A percentile compares a stretch with the other conserved stretches of the same genome.
These are phyloP conservation scores for Nicotiana otophora DNA, from an alignment of 257 asterid genomes.

Conservation along the genomic window DNA sequence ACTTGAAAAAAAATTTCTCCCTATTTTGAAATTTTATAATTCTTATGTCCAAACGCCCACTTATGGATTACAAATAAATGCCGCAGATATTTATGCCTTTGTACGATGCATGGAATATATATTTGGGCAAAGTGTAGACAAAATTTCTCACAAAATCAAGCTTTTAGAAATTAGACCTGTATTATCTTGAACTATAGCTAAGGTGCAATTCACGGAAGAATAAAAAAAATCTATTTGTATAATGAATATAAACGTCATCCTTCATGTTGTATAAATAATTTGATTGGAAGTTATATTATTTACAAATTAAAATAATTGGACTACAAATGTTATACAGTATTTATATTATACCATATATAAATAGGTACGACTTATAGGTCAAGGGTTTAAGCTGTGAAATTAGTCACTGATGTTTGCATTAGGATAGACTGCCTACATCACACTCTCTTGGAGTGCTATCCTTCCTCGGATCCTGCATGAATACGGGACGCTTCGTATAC, in stretches of 20 bases:
- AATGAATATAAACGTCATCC: background rate
- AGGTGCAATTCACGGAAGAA: conserved; percentile 2
- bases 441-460: no score
- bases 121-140: background rate
- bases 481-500: no score
- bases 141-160: conserved; percentile 12
- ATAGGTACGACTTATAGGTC: no score
- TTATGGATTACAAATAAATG: background rate
- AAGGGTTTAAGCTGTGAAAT: no score
- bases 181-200: background rate
- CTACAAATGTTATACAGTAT: background rate
- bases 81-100: background rate
- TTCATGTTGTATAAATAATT: background rate
- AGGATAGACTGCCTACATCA: no score
- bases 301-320: background rate
- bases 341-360: background rate
- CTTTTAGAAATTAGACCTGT: background rate
- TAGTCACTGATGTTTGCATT: no score
- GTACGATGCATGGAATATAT: background rate
- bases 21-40: no score
- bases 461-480: no score
- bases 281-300: background rate
- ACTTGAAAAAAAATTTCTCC: no score
- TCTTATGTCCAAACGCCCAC: no score
- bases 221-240: background rate